A percentile compares a stretch with the other conserved stretches of the same genome.
These are phyloP conservation scores for Melampsora occidentalis DNA, from an alignment of 1,284 basidiomycete genomes.

Conservation along the genomic window DNA sequence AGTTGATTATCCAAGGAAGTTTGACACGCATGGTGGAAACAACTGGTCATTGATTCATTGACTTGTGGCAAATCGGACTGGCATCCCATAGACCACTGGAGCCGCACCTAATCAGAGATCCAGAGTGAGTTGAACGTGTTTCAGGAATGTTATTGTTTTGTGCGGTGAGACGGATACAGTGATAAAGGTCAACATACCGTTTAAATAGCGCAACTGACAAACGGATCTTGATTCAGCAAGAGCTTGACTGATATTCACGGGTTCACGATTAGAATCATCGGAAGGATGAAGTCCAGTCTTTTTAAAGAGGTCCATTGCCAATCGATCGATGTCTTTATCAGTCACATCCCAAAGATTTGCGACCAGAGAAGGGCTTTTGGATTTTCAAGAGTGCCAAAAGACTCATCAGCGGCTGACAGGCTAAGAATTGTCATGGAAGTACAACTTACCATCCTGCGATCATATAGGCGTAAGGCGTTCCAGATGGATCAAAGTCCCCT, in stretches of 20 bases:
- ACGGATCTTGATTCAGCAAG: slow-evolving; percentile 23
- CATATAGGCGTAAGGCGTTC: slow-evolving; percentile 92
- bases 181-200: slow-evolving; percentile 25
- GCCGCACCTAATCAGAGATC: slow-evolving; percentile 24
- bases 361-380: slow-evolving; percentile 77
- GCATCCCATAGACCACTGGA: slow-evolving; percentile 40
- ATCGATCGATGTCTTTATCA: slow-evolving; percentile 91
- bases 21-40: background rate
- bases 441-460: slow-evolving; percentile 81
- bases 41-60: background rate
- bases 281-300: slow-evolving; percentile 25
- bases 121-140: background rate
- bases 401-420: background rate
- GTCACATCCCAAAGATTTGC: slow-evolving; percentile 99
- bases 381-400: slow-evolving; percentile 15
- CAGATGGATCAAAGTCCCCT: slow-evolving; percentile 86
- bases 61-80: slow-evolving; percentile 14
- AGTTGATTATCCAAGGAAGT: background rate
- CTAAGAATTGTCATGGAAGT: background rate
- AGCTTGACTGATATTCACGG: slow-evolving; percentile 14
- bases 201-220: slow-evolving; percentile 41
- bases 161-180: background rate
- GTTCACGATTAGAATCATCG: background rate
- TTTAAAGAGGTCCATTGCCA: slow-evolving; percentile 79
- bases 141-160: too few relatives aligned